Percentiles rank a stretch among this genome's conserved stretches.
These are phyloP conservation scores for Diplocarpon mali DNA, from an alignment of 2,329 filamentous ascomycete species.

Conservation along the genomic window DNA sequence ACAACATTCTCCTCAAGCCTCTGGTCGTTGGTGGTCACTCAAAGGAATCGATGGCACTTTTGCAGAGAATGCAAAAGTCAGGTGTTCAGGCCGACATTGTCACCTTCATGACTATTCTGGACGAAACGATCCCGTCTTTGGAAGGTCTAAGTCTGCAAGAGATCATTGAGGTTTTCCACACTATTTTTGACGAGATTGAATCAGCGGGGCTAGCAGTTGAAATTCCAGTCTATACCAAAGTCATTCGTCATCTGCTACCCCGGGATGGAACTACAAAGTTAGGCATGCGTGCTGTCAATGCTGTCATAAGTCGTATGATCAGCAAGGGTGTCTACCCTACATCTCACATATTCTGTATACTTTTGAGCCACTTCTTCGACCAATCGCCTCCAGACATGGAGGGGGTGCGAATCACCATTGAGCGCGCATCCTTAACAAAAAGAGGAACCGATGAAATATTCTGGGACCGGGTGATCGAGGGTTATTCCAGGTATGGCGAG, in stretches of 20 bases:
- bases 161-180: slow-evolving; percentile 40
- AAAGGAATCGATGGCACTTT: slow-evolving; percentile 40
- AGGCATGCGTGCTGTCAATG: slow-evolving; percentile 38
- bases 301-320: slow-evolving; percentile 53
- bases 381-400: slow-evolving; percentile 45
- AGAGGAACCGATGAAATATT: slow-evolving; percentile 43
- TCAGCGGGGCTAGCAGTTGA: slow-evolving; percentile 46
- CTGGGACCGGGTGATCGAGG: slow-evolving; percentile 60
- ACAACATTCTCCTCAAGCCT: slow-evolving; percentile 58
- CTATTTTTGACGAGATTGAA: slow-evolving; percentile 47
- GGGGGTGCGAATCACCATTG: slow-evolving; percentile 49
- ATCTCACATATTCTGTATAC: slow-evolving; percentile 62
- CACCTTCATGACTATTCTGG: slow-evolving; percentile 65
- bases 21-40: slow-evolving; percentile 39
- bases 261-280: slow-evolving; percentile 19
- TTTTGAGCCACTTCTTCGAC: slow-evolving; percentile 56
- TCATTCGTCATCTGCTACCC: slow-evolving; percentile 52
- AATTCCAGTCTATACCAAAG: slow-evolving; percentile 53
- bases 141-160: slow-evolving; percentile 33
- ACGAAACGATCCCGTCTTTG: slow-evolving; percentile 40
- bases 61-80: slow-evolving; percentile 46
- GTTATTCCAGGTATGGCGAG: slow-evolving; percentile 47
- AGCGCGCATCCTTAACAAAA: slow-evolving; percentile 30
- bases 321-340: slow-evolving; percentile 40
- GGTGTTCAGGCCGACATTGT: slow-evolving; percentile 49